A percentile compares a stretch with the other conserved stretches of the same genome.
Evolutionary conservation across 768 basidiomycete species (phyloP).

Genomic region (Termitomyces sp.): DNA sequence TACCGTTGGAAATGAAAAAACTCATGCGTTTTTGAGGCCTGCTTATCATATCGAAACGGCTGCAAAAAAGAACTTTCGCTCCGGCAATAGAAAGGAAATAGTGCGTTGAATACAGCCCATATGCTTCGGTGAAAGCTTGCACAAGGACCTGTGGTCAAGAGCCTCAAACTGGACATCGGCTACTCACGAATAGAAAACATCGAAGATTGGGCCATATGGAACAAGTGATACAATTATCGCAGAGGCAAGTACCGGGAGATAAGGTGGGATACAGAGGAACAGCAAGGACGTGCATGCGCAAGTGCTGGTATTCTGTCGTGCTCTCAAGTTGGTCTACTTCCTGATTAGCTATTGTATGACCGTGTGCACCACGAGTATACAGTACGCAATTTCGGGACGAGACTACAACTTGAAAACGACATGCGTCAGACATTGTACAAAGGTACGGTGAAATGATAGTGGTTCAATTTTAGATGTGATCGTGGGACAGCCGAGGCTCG

Average conservation of each 20-base stretch:
- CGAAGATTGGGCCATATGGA: conserved; percentile 1
- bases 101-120: background rate
- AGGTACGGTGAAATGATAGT: too few species aligned
- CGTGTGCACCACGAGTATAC: too few species aligned
- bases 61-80: background rate
- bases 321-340: too few species aligned
- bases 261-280: background rate
- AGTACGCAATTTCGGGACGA: too few species aligned
- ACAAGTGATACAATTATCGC: background rate
- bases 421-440: too few species aligned
- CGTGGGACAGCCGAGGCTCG: too few species aligned
- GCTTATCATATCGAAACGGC: background rate
- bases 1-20: background rate
- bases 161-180: background rate
- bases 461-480: too few species aligned
- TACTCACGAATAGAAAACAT: conserved; percentile 1
- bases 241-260: background rate
- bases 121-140: background rate
- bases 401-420: too few species aligned
- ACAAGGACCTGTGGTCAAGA: background rate
- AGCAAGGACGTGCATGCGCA: background rate
- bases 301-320: too few species aligned
- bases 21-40: background rate
- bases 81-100: background rate
- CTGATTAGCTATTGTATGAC: background rate